Conservation (phyloP, 2,329 filamentous ascomycete genomes). For the Aspergillus ibericus region DNA sequence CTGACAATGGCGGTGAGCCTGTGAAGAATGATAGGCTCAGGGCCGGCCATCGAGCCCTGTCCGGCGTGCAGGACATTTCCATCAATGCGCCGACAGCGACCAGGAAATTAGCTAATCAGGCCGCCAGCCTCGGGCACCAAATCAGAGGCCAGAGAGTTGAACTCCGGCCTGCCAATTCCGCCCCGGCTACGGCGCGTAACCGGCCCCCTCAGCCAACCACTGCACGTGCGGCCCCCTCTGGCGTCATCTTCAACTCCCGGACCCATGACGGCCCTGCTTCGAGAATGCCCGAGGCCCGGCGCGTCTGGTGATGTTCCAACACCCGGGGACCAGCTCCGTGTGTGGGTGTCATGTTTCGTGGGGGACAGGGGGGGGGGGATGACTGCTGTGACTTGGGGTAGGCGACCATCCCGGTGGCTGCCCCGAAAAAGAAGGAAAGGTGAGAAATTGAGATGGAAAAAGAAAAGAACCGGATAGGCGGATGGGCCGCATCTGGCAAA, state of each 20-base stretch:
- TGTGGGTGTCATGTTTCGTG: background rate
- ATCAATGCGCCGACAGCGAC: slow-evolving; percentile 23
- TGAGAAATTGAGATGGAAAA: background rate
- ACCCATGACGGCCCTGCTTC: background rate
- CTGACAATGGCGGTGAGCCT: slow-evolving; percentile 22
- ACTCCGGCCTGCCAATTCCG: slow-evolving; percentile 13
- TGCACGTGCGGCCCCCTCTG: slow-evolving; percentile 3
- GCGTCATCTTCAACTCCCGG: slow-evolving; percentile 6
- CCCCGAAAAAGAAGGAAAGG: background rate
- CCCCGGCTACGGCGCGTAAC: slow-evolving; percentile 15
- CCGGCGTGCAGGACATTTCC: slow-evolving; percentile 13
- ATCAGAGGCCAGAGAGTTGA: slow-evolving; percentile 3
- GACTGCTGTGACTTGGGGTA: background rate
- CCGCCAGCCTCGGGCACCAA: slow-evolving; percentile 15
- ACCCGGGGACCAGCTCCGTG: background rate
- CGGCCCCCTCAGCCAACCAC: background rate
- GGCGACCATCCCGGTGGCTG: background rate
- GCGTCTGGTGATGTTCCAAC: slow-evolving; percentile 3
- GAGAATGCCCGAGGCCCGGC: background rate
- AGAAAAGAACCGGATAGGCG: slow-evolving; percentile 2
- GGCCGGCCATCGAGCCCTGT: slow-evolving; percentile 7
- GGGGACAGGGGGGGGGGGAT: too few relatives aligned
- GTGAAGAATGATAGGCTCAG: slow-evolving; percentile 17
- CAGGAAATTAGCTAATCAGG: slow-evolving; percentile 22
- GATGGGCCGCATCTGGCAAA: slow-evolving; percentile 5